Evolutionary conservation across 2,329 filamentous ascomycete genomes (phyloP).

Genomic region (Furcasterigmium sp.): DNA sequence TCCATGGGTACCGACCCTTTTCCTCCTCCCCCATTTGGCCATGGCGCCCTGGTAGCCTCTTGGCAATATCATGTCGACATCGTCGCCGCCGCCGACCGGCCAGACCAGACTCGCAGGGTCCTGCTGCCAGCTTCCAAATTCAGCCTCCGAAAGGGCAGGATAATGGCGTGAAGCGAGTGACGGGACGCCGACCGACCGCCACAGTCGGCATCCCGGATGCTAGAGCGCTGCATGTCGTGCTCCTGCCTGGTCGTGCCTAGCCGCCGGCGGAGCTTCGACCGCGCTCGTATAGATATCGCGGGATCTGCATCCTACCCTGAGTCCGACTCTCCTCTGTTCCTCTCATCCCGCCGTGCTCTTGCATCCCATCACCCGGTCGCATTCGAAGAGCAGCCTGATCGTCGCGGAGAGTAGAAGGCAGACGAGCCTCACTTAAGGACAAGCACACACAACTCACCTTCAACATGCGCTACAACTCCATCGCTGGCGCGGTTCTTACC

Average conservation of each 20-base stretch:
- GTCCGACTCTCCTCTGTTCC: neutral
- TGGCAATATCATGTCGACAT: slow-evolving; percentile 5
- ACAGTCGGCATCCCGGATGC: neutral
- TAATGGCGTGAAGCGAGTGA: neutral
- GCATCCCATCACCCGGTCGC: neutral
- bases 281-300: neutral
- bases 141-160: neutral
- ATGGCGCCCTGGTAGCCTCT: slow-evolving; percentile 1
- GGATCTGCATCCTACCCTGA: neutral
- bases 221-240: neutral
- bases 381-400: neutral
- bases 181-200: neutral
- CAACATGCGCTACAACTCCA: slow-evolving; percentile 11
- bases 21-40: slow-evolving; percentile 2
- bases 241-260: slow-evolving; percentile 1
- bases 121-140: slow-evolving; percentile 1
- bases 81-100: neutral
- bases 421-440: neutral
- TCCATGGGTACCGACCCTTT: neutral
- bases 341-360: neutral
- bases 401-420: neutral
- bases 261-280: neutral
- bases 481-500: neutral
- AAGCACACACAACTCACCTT: neutral
- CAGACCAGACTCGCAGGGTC: neutral